phyloP scores from a whole-genome alignment of 2,329 filamentous ascomycete species.

The Furcasterigmium sp. region DNA sequence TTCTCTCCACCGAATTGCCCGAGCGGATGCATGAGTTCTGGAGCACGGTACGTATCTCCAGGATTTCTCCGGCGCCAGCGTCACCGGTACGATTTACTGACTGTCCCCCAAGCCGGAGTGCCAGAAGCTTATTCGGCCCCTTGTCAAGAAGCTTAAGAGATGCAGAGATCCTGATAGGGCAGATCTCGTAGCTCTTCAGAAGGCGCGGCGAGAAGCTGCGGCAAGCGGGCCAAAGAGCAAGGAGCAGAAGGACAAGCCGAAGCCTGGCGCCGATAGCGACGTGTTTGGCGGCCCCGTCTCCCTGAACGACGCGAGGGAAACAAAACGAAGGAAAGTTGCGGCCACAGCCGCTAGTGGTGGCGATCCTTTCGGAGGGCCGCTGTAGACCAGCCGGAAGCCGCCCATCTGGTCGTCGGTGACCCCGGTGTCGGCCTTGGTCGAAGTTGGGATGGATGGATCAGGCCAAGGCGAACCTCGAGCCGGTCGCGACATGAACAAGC shows the following conservation, averaged over 20 bases:
- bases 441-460: constrained; percentile 5
- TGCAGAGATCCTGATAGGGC: constrained; percentile 71
- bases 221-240: constrained; percentile 6
- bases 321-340: constrained; percentile 41
- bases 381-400: too few relatives aligned
- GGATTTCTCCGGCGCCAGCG: too few relatives aligned
- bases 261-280: constrained; percentile 28
- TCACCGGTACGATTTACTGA: too few relatives aligned
- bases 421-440: too few relatives aligned
- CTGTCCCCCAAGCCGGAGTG: constrained; percentile 32
- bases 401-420: too few relatives aligned
- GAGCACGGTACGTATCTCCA: constrained; percentile 36
- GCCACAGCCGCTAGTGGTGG: constrained; percentile 20
- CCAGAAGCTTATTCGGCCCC: constrained; percentile 45
- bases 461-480: too few relatives aligned
- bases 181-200: constrained; percentile 65
- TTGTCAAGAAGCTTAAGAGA: constrained; percentile 65
- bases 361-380: constrained; percentile 42
- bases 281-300: constrained; percentile 37
- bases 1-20: constrained; percentile 52
- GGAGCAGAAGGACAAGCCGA: constrained; percentile 33
- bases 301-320: constrained; percentile 23
- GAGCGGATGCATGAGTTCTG: constrained; percentile 50
- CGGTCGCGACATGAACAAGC: too few relatives aligned
- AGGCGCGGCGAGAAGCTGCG: constrained; percentile 53